These are phyloP conservation scores for Rhizophora mangle DNA, from an alignment of 345 rosid genomes.

Conservation along the genomic window DNA sequence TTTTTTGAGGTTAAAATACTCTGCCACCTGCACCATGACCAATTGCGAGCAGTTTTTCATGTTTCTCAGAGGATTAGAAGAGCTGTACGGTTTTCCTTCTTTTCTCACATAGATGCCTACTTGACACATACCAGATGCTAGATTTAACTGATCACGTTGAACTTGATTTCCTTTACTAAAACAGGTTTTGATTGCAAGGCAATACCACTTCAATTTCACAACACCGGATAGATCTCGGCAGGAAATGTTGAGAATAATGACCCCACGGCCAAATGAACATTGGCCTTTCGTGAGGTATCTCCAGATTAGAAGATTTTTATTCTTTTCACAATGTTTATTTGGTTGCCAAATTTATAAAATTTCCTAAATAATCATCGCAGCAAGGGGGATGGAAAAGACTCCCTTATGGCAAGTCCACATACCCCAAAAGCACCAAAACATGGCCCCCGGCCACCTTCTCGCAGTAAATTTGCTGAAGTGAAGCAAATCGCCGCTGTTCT, in stretches of 20 bases:
- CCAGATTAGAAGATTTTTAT: not conserved
- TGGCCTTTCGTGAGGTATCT: constrained; percentile 77
- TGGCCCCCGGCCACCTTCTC: constrained; percentile 84
- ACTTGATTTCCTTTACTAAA: constrained; percentile 1
- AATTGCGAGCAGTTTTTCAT: constrained; percentile 84
- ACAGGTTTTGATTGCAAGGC: constrained; percentile 78
- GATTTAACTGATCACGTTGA: constrained; percentile 3
- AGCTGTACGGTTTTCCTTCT: constrained; percentile 56
- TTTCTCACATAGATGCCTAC: not conserved
- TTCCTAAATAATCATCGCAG: constrained; percentile 29
- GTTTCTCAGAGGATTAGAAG: constrained; percentile 72
- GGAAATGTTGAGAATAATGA: constrained; percentile 67
- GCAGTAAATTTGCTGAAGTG: constrained; percentile 66
- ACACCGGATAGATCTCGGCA: constrained; percentile 92
- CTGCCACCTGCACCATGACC: constrained; percentile 94
- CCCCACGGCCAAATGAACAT: constrained; percentile 73
- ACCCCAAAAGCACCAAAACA: constrained; percentile 93
- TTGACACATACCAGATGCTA: not conserved
- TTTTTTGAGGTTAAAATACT: constrained; percentile 70
- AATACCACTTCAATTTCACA: constrained; percentile 79
- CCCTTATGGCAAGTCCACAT: constrained; percentile 51
- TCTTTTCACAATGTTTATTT: not conserved
- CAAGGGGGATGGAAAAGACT: constrained; percentile 60
- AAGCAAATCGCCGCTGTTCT: constrained; percentile 87
- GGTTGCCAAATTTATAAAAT: not conserved